These are phyloP conservation scores for Nowakowskiella sp. DNA, from an alignment of 192 early-diverging fungal species.

Conservation along the genomic window DNA sequence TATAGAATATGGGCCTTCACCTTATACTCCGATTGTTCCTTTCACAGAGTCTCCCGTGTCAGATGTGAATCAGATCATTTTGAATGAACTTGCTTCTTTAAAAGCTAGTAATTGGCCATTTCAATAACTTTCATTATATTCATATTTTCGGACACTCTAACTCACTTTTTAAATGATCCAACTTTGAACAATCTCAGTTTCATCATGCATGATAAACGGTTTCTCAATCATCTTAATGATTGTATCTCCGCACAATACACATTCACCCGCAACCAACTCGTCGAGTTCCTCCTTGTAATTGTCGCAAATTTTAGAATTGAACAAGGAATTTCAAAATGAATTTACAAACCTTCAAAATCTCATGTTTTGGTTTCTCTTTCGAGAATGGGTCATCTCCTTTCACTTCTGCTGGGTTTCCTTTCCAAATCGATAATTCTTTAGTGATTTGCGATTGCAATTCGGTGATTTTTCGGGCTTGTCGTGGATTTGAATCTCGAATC, in stretches of 20 bases:
- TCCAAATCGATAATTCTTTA: slow-evolving; percentile 29
- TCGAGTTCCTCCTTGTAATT: slow-evolving; percentile 59
- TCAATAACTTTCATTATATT: too few species aligned
- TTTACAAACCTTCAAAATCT: slow-evolving; percentile 3
- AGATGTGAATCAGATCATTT: too few species aligned
- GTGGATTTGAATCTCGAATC: slow-evolving; percentile 33
- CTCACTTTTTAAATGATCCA: not conserved
- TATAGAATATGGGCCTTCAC: too few species aligned
- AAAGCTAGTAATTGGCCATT: too few species aligned
- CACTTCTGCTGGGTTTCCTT: not conserved
- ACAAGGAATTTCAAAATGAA: slow-evolving; percentile 7
- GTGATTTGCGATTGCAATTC: slow-evolving; percentile 56
- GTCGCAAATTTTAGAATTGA: not conserved
- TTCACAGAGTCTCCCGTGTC: too few species aligned
- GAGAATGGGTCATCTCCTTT: slow-evolving; percentile 4
- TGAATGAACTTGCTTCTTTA: too few species aligned
- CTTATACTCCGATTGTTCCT: too few species aligned
- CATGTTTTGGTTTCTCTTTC: slow-evolving; percentile 8
- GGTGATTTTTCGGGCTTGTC: slow-evolving; percentile 39
- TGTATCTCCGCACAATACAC: slow-evolving; percentile 88
- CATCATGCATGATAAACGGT: slow-evolving; percentile 63
- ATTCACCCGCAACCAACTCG: slow-evolving; percentile 73
- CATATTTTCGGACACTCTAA: too few species aligned
- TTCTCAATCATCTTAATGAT: slow-evolving; percentile 86
- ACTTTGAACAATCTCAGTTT: slow-evolving; percentile 11